These are phyloP conservation scores for Phytophthora podocarpi DNA, from an alignment of 352 stramenopile genomes.

Conservation along the genomic window DNA sequence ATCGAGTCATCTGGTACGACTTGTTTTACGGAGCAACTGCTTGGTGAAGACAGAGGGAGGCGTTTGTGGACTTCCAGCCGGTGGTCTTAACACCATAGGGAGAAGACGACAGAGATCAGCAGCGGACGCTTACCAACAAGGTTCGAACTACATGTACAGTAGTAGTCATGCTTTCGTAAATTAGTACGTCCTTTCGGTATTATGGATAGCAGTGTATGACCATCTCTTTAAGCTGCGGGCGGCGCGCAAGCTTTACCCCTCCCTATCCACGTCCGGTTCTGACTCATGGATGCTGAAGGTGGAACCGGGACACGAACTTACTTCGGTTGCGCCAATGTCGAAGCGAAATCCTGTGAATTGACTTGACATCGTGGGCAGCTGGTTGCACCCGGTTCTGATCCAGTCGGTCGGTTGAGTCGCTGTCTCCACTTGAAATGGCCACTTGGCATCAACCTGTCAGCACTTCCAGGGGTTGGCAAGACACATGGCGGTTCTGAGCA, in stretches of 20 bases:
- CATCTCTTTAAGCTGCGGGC: not conserved
- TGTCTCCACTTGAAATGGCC: conserved; percentile 1
- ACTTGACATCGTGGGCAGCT: not conserved
- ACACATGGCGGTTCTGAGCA: conserved; percentile 32
- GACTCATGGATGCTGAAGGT: conserved; percentile 9
- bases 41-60: not conserved
- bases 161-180: no score
- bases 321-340: not conserved
- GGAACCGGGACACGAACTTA: not conserved
- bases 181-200: conserved; percentile 2
- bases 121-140: no score
- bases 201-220: not conserved
- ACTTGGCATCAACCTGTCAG: conserved; percentile 13
- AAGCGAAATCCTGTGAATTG: no score
- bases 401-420: not conserved
- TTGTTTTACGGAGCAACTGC: no score
- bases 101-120: not conserved
- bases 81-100: conserved; percentile 18
- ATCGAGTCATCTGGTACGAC: not conserved
- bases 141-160: no score
- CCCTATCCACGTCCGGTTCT: conserved; percentile 12
- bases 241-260: not conserved
- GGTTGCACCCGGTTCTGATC: not conserved
- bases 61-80: not conserved
- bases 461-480: conserved; percentile 1